Evolutionary conservation across 345 rosid species (phyloP).

Genomic region (Populus alba): DNA sequence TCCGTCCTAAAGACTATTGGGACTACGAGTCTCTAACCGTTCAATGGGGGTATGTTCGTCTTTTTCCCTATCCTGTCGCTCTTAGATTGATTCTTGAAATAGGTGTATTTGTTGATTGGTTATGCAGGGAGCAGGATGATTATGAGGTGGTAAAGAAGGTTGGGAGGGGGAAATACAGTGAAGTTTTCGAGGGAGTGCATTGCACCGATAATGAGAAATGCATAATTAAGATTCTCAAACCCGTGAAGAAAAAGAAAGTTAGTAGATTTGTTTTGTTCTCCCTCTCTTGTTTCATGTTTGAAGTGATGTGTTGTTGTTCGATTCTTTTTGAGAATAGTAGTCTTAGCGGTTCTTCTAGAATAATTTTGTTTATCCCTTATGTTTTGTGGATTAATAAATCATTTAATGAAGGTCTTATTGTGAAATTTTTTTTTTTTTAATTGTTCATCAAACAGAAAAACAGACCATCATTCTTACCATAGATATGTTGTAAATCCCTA

Average conservation of each 20-base stretch:
- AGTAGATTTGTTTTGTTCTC: constrained; percentile 3
- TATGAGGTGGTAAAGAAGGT: constrained; percentile 96
- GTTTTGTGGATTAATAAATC: not conserved
- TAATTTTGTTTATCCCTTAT: not conserved
- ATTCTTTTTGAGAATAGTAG: no score
- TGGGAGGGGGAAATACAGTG: constrained; percentile 95
- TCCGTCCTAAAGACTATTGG: constrained; percentile 92
- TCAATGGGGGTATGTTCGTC: constrained; percentile 71
- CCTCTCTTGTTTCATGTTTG: not conserved
- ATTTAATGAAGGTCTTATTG: not conserved
- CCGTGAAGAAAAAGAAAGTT: constrained; percentile 99
- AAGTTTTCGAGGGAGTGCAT: constrained; percentile 91
- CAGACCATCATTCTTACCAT: not conserved
- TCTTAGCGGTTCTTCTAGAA: not conserved
- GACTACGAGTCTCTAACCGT: constrained; percentile 78
- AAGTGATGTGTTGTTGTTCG: no score
- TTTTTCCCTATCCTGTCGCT: not conserved
- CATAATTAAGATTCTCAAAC: constrained; percentile 90
- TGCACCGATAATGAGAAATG: constrained; percentile 80
- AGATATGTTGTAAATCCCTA: not conserved
- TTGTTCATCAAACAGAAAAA: not conserved
- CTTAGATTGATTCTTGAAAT: not conserved
- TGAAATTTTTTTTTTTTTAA: not conserved
- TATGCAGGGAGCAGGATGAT: constrained; percentile 81
- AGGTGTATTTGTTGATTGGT: not conserved